Base-by-base conservation (phyloP, 2,329 filamentous ascomycete genomes). In the Trichoderma sp. region DNA sequence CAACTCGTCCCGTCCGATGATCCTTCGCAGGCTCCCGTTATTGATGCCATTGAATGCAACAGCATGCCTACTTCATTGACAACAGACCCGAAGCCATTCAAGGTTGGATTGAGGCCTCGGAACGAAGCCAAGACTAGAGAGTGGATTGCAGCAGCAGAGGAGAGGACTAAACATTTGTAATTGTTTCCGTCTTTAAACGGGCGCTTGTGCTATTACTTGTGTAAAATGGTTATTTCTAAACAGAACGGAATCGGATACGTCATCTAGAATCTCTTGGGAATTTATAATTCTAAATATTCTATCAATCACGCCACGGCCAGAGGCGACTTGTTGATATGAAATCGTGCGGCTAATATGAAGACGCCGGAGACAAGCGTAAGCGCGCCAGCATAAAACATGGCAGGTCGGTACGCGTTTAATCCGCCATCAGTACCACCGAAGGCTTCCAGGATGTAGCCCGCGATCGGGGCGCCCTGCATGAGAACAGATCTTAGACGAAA, bases 31-130 rank as follows among this genome's bases (percentile, higher is more conserved):
- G 77, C 78, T 11, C 87, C 88, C 0, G 81, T 88, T 55, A 77
- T 89, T 71, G 81, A 90, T 74, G 80, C 84, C 0, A 81, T 90
- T 49, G 85, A 87, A 35, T 89, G 86, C 73, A 89, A 85, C 74
- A 77, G 79, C 2, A 85, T 85, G 24, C 83, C 87, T 0, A 89
- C 88, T 0, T 83, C 85, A 10, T 76, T 90, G 76, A 89, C 87
- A 0, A 86, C 86, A 2, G 87, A 90, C 72, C 88, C 88, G 0
- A 89, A 87, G 77, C 85, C 85, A 1, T 90, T 90, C 77, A 89
- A 89, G 78, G 81, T 87, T 58, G 83, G 86, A 0, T 83, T 89
- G 68, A 80, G 78, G 71, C 79, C 84, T 4, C 80, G 88, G 52
- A 79, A 87, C 72, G 77, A 80, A 71, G 75, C 72, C 49, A 77